Conservation (phyloP, 306 rosid genomes). For the Astragalus glycyphyllos region DNA sequence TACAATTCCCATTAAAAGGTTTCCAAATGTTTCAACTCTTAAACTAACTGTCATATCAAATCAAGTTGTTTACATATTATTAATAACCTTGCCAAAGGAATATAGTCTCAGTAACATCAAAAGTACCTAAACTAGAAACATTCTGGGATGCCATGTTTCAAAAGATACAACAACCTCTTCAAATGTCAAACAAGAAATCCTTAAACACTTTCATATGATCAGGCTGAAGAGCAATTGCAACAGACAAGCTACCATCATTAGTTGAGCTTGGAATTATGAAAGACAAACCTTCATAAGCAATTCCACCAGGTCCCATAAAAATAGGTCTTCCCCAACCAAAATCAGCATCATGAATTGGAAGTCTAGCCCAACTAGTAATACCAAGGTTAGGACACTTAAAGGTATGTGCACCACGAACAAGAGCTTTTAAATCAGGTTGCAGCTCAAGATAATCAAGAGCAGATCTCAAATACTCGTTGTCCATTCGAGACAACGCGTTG, state of each 20-base stretch:
- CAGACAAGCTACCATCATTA: slow-evolving; percentile 72
- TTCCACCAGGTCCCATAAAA: slow-evolving; percentile 98
- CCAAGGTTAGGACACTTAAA: slow-evolving; percentile 94
- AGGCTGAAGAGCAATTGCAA: slow-evolving; percentile 65
- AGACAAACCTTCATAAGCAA: slow-evolving; percentile 80
- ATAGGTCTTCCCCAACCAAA: slow-evolving; percentile 98
- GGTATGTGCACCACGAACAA: slow-evolving; percentile 82
- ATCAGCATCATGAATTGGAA: slow-evolving; percentile 92
- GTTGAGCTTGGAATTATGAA: slow-evolving; percentile 71
- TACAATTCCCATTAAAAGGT: not conserved
- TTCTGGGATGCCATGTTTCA: slow-evolving; percentile 6
- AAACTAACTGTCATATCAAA: slow-evolving; percentile 30
- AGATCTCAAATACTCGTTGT: slow-evolving; percentile 73
- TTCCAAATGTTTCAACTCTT: slow-evolving; percentile 14
- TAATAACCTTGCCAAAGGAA: slow-evolving; percentile 10
- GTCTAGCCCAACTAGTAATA: slow-evolving; percentile 90
- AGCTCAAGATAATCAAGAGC: slow-evolving; percentile 86
- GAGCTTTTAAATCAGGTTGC: slow-evolving; percentile 83
- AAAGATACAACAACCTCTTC: slow-evolving; percentile 26
- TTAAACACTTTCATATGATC: slow-evolving; percentile 70
- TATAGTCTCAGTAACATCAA: slow-evolving; percentile 18
- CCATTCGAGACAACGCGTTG: slow-evolving; percentile 66
- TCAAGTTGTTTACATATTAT: slow-evolving; percentile 38
- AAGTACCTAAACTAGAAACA: slow-evolving; percentile 36
- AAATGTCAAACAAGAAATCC: slow-evolving; percentile 58